Base-by-base conservation (phyloP, 306 rosid genomes). In the Argentina anserina region DNA sequence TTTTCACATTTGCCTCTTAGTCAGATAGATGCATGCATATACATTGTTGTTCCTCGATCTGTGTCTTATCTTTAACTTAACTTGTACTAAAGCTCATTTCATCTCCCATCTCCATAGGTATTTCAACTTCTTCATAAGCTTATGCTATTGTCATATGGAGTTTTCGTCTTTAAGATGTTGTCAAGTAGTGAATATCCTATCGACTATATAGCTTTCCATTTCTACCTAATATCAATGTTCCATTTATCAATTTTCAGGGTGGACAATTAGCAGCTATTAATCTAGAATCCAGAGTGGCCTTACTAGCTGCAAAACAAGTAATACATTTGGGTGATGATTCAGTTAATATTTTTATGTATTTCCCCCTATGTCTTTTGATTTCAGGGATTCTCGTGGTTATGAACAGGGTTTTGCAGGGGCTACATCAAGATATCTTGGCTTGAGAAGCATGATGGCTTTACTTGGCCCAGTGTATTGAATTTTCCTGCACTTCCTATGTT, bases 271-370 rank as follows among this genome's bases (percentile, higher is more conserved):
- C 92, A 56, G 81, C 85, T 74, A 81, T 88, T 73, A 90, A 90
- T 85, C 78, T 93, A 29, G 98, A 93, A 80, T 86, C 98, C 61
- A 78, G 90, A 86, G 90, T 85, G 20, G 98, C 97, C 75, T 79
- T 93, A 86, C 96, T 93, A 71, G 96, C 88, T 42, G 98, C 98
- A 70, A 89, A 84, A 85, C 90, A 90, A 93, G 97, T 93, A 74
- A 79, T 17, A 17, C 55, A 20, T 46, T 2, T 25, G 45, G 21
- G 5, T 64, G 75, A 60, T 14, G 20, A 31, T 29, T 6, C 1
- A 50, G 13, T 37, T 21, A 31, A 47, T 15, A 28, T 20, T 40
- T 13, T 53, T 50, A 1, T 41, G 9, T 63, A 21, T 6, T 49
- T 49, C 36, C 47, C 7, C 39, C 25, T 3, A 41, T 28, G 3